These are phyloP conservation scores for Blechomonas ayalai DNA, from an alignment of 208 protist genomes.

Conservation along the genomic window DNA sequence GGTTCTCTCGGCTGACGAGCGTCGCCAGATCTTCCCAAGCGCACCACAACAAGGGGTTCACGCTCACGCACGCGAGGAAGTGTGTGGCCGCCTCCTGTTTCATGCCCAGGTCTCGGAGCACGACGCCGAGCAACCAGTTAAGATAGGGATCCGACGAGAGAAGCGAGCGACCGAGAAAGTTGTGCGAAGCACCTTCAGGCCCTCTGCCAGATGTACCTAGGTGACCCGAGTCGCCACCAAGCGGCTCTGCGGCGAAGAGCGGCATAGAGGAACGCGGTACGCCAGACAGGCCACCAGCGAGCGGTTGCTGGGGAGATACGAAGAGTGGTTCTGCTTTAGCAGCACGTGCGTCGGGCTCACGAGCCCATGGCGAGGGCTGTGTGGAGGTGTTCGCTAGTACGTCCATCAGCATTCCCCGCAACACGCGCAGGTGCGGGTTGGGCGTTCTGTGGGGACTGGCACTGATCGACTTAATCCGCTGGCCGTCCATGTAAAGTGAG, in stretches of 20 bases:
- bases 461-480: constrained; percentile 33
- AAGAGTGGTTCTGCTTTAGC: no score
- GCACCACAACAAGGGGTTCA: constrained; percentile 71
- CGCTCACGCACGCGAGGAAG: constrained; percentile 41
- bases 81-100: constrained; percentile 68
- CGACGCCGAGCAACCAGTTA: constrained; percentile 75
- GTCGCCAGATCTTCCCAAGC: constrained; percentile 74
- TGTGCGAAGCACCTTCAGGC: no score
- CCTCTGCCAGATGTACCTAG: no score
- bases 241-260: no score
- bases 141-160: constrained; percentile 61
- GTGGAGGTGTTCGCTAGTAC: constrained; percentile 29
- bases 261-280: no score
- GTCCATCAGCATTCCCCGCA: constrained; percentile 55
- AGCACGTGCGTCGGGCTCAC: no score
- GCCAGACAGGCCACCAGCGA: no score
- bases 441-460: constrained; percentile 26
- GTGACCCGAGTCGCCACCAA: no score
- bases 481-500: constrained; percentile 71
- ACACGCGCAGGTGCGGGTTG: constrained; percentile 61
- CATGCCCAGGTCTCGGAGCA: constrained; percentile 68
- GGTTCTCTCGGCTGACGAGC: constrained; percentile 52
- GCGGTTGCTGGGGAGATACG: no score
- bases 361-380: no score
- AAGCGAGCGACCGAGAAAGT: not conserved